These are phyloP conservation scores for Didymella pinodella DNA, from an alignment of 2,329 filamentous ascomycete species.

Conservation along the genomic window DNA sequence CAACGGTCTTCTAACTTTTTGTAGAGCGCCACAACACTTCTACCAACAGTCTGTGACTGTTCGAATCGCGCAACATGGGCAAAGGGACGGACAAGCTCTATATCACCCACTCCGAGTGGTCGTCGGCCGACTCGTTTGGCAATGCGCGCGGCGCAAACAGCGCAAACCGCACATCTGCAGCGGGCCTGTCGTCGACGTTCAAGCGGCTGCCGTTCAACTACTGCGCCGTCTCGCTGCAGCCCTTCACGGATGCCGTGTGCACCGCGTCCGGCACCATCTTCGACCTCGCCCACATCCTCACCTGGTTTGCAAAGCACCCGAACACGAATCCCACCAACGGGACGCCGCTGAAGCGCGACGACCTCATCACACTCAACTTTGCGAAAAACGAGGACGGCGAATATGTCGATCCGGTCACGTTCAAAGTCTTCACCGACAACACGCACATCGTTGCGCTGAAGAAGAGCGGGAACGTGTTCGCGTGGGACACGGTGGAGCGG, in stretches of 20 bases:
- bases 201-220: constrained; percentile 96
- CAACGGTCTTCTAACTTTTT: constrained; percentile 16
- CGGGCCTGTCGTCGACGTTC: constrained; percentile 69
- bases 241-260: constrained; percentile 94
- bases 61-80: constrained; percentile 38
- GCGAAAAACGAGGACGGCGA: constrained; percentile 90
- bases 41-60: constrained; percentile 9
- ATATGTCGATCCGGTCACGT: constrained; percentile 94
- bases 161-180: constrained; percentile 61
- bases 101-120: constrained; percentile 98
- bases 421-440: constrained; percentile 97
- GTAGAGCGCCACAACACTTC: constrained; percentile 2
- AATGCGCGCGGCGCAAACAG: constrained; percentile 76
- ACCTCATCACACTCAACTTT: constrained; percentile 91
- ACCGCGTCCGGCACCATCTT: constrained; percentile 88
- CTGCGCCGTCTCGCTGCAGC: constrained; percentile 93
- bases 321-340: constrained; percentile 91
- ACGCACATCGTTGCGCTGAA: constrained; percentile 92
- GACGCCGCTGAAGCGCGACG: constrained; percentile 76
- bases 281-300: constrained; percentile 90
- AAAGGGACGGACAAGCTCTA: constrained; percentile 55
- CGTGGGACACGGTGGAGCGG: constrained; percentile 92
- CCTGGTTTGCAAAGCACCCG: constrained; percentile 94
- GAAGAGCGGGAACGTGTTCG: constrained; percentile 91
- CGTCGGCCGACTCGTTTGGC: constrained; percentile 85